Evolutionary conservation across 2,329 filamentous ascomycete genomes (phyloP).

Genomic region (Diaporthe australafricana): DNA sequence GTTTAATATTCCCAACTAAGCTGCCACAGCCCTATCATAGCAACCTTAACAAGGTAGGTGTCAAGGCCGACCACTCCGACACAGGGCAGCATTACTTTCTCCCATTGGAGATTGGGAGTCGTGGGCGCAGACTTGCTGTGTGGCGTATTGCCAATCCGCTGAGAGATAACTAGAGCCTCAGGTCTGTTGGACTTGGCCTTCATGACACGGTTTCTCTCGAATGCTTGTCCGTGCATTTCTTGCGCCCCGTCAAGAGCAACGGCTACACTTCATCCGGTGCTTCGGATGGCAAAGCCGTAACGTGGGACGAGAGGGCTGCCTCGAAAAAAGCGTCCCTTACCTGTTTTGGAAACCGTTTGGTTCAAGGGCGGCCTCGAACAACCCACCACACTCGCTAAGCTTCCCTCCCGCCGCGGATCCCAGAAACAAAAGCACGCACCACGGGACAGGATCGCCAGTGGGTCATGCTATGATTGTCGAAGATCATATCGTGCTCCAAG

Average conservation of each 20-base stretch:
- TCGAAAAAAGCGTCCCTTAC: constrained; percentile 4
- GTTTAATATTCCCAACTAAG: neutral
- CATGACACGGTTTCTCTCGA: neutral
- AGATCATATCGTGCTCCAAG: neutral
- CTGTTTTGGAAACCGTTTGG: constrained; percentile 8
- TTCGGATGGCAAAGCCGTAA: constrained; percentile 24
- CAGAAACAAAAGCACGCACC: constrained; percentile 18
- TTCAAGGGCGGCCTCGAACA: constrained; percentile 24
- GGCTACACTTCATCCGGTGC: constrained; percentile 24
- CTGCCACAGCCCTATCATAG: neutral
- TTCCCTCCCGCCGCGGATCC: constrained; percentile 12
- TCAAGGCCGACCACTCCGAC: neutral
- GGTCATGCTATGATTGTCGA: constrained; percentile 18
- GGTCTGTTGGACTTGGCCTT: constrained; percentile 17
- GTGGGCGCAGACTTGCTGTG: neutral
- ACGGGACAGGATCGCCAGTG: constrained; percentile 12
- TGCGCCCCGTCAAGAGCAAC: constrained; percentile 15
- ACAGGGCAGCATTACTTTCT: neutral
- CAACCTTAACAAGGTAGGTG: neutral
- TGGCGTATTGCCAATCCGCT: constrained; percentile 9
- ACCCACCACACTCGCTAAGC: constrained; percentile 15
- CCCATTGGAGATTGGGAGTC: no score
- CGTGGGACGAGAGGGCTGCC: constrained; percentile 12
- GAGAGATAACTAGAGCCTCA: constrained; percentile 21
- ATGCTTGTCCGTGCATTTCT: constrained; percentile 17